Conservation (phyloP, 1,139 yeast genomes). For the Spathaspora sp. region DNA sequence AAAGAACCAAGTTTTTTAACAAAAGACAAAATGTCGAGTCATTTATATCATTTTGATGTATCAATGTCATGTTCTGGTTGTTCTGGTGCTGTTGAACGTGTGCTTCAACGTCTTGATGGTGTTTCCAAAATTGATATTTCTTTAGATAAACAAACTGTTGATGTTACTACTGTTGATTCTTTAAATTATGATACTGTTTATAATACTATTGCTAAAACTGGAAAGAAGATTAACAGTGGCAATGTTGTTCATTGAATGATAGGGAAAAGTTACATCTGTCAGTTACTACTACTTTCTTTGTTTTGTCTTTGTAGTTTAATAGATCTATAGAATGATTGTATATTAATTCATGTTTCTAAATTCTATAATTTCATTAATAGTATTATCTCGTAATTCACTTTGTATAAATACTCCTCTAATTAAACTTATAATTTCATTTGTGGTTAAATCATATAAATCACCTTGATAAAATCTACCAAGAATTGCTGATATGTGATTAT, state of each 20-base stretch:
- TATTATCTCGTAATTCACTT: constrained; percentile 61
- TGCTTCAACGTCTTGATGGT: constrained; percentile 69
- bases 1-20: no score
- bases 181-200: constrained; percentile 74
- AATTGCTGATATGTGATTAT: constrained; percentile 63
- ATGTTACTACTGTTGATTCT: constrained; percentile 58
- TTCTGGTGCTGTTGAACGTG: constrained; percentile 83
- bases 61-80: constrained; percentile 86
- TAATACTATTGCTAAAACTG: constrained; percentile 83
- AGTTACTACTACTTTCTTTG: no score
- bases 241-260: constrained; percentile 32
- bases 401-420: constrained; percentile 66
- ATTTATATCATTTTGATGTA: constrained; percentile 69
- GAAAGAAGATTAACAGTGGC: constrained; percentile 78
- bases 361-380: constrained; percentile 57
- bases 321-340: not conserved
- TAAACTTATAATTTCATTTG: constrained; percentile 63
- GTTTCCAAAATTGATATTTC: constrained; percentile 72
- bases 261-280: no score
- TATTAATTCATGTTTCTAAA: constrained; percentile 20
- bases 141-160: constrained; percentile 78
- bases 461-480: constrained; percentile 72
- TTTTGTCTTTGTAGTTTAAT: no score
- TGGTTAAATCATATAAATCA: constrained; percentile 66
- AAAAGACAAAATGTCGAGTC: constrained; percentile 3